Conservation (phyloP, 1,284 basidiomycete genomes). For the Cutaneotrichosporon cutaneum region DNA sequence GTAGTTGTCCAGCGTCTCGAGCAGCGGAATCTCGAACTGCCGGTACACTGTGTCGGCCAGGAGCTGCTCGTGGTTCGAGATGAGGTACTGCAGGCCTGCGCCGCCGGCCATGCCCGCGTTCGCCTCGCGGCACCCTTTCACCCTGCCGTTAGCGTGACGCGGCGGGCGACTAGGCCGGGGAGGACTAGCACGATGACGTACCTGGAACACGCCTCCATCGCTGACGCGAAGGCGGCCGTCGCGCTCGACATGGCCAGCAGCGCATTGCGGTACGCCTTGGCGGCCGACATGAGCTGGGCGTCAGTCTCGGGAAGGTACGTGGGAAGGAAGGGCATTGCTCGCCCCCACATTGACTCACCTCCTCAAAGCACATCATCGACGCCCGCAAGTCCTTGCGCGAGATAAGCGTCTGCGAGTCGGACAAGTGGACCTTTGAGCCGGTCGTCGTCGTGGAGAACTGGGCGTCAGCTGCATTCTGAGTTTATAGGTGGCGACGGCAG, state of each 20-base stretch:
- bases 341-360: constrained; percentile 31
- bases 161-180: no score
- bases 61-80: constrained; percentile 89
- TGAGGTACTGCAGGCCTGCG: constrained; percentile 86
- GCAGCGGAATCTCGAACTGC: constrained; percentile 83
- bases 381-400: constrained; percentile 49
- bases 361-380: constrained; percentile 51
- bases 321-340: background rate
- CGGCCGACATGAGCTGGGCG: constrained; percentile 68
- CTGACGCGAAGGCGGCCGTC: constrained; percentile 81
- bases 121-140: constrained; percentile 48
- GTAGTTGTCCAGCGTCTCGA: constrained; percentile 80
- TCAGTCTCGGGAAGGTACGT: constrained; percentile 1
- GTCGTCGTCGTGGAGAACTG: constrained; percentile 52
- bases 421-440: constrained; percentile 46
- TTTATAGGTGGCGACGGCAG: background rate
- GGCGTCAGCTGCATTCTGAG: background rate
- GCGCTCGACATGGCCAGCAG: constrained; percentile 79
- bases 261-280: constrained; percentile 78
- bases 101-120: constrained; percentile 62
- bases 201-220: constrained; percentile 78
- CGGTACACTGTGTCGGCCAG: constrained; percentile 82
- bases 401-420: constrained; percentile 46
- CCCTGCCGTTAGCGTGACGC: constrained; percentile 24
- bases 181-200: constrained; percentile 54